phyloP scores from a whole-genome alignment of 441 rosid species.

The Gossypium gossypioides region DNA sequence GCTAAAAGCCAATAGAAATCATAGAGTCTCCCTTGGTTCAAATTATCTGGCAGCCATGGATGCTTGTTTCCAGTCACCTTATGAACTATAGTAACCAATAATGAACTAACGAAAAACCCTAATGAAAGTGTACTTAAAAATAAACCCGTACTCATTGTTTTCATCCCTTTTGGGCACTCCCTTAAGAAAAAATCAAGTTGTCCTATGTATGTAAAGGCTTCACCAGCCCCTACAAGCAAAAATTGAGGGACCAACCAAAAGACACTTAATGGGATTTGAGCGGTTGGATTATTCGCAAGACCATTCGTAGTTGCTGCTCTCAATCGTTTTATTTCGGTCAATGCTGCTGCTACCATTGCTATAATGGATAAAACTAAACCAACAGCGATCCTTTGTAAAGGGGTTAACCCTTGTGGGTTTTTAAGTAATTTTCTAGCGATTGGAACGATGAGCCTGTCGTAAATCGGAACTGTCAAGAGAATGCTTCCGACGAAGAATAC shows the following conservation, averaged over 20 bases:
- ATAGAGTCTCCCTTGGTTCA: slow-evolving; percentile 64
- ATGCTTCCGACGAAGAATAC: slow-evolving; percentile 73
- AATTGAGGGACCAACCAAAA: slow-evolving; percentile 76
- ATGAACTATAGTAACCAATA: slow-evolving; percentile 60
- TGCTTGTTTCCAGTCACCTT: slow-evolving; percentile 31
- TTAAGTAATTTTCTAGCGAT: slow-evolving; percentile 36
- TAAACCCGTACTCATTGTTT: slow-evolving; percentile 84
- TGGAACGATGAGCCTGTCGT: slow-evolving; percentile 53
- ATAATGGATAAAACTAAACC: slow-evolving; percentile 44
- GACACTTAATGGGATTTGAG: slow-evolving; percentile 52
- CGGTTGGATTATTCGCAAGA: slow-evolving; percentile 26
- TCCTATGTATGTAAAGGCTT: slow-evolving; percentile 73
- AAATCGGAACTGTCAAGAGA: slow-evolving; percentile 64
- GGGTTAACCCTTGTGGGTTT: slow-evolving; percentile 66
- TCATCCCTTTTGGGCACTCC: slow-evolving; percentile 95
- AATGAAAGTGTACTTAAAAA: slow-evolving; percentile 75
- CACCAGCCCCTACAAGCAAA: slow-evolving; percentile 70
- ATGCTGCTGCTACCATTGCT: slow-evolving; percentile 69
- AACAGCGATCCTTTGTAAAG: slow-evolving; percentile 61
- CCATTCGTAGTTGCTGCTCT: slow-evolving; percentile 31
- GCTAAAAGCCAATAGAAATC: slow-evolving; percentile 81
- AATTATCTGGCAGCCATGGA: slow-evolving; percentile 75
- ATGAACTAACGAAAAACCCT: slow-evolving; percentile 74
- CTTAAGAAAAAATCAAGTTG: slow-evolving; percentile 80
- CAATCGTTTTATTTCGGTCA: slow-evolving; percentile 53